Conservation (phyloP, 1,284 basidiomycete species). For the Amylostereum areolatum region DNA sequence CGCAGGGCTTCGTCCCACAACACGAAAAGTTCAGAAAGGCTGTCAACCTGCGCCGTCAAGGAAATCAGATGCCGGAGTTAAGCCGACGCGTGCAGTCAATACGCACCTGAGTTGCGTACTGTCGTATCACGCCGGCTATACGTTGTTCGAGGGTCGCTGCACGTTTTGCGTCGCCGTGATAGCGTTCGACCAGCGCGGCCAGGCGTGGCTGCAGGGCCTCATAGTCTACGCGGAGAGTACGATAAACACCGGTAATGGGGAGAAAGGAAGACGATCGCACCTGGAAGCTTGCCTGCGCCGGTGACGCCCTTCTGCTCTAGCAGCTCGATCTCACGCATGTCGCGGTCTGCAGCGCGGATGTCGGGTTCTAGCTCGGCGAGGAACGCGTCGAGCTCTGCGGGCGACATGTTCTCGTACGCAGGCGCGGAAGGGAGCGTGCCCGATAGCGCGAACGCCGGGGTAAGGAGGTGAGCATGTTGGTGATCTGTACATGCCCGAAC, state of each 20-base stretch:
- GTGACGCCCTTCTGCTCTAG: constrained; percentile 66
- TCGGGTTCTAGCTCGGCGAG: constrained; percentile 75
- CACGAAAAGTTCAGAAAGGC: constrained; percentile 73
- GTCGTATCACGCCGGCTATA: constrained; percentile 55
- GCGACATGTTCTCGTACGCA: constrained; percentile 56
- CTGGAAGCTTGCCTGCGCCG: constrained; percentile 61
- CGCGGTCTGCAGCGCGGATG: constrained; percentile 71
- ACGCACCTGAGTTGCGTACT: constrained; percentile 60
- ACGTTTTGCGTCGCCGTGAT: constrained; percentile 50
- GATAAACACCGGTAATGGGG: not conserved
- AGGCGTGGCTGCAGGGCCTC: constrained; percentile 58
- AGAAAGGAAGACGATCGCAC: constrained; percentile 25
- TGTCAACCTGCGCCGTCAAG: constrained; percentile 48
- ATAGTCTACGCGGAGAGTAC: constrained; percentile 38
- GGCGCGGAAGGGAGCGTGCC: constrained; percentile 42
- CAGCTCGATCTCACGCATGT: constrained; percentile 67
- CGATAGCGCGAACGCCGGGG: constrained; percentile 66
- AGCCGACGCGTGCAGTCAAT: not conserved
- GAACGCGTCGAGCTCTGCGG: constrained; percentile 62
- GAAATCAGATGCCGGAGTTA: no score
- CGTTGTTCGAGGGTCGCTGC: constrained; percentile 57
- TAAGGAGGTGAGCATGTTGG: constrained; percentile 64
- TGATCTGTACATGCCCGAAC: constrained; percentile 43
- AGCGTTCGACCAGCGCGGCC: constrained; percentile 46
- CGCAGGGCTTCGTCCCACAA: constrained; percentile 71